Percentiles rank a stretch among this genome's conserved stretches.
Evolutionary conservation across 129 eudicot species (phyloP).

Genomic region (Flaveria robusta): DNA sequence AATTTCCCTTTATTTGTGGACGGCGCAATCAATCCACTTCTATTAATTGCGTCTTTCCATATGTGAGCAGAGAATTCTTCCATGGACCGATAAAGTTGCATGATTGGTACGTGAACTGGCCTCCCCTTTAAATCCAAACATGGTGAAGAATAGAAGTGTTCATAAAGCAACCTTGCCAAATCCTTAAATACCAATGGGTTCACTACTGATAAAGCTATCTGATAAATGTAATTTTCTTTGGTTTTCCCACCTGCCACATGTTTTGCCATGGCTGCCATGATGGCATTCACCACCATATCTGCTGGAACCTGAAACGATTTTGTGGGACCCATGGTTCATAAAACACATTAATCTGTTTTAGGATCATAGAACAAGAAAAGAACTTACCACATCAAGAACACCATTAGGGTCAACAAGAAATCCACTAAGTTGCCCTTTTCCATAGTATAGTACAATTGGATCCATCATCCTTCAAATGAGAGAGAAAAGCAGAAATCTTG

Average conservation of each 20-base stretch:
- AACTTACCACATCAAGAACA: conserved; percentile 91
- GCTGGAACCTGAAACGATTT: conserved; percentile 73
- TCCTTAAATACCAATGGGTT: conserved; percentile 84
- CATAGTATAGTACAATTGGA: conserved; percentile 84
- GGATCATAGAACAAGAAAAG: neutral
- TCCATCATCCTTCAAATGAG: conserved; percentile 86
- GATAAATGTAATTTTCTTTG: conserved; percentile 63
- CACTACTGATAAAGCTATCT: conserved; percentile 87
- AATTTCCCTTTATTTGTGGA: conserved; percentile 42
- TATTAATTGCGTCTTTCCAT: conserved; percentile 69
- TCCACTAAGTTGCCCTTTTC: conserved; percentile 92
- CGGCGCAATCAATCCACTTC: conserved; percentile 45
- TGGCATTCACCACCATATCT: conserved; percentile 96
- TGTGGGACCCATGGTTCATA: conserved; percentile 1
- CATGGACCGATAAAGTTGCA: conserved; percentile 80
- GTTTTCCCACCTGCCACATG: conserved; percentile 71
- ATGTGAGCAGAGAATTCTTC: conserved; percentile 81
- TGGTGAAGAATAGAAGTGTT: conserved; percentile 73
- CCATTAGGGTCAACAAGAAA: conserved; percentile 90
- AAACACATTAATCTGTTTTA: neutral
- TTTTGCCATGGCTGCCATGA: conserved; percentile 91
- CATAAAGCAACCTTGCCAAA: conserved; percentile 66
- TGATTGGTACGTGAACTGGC: conserved; percentile 73
- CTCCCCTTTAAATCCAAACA: conserved; percentile 72
- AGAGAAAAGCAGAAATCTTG: conserved; percentile 11